A percentile compares a stretch with the other conserved stretches of the same genome.
phyloP scores from a whole-genome alignment of 2,329 filamentous ascomycete species.

The Beauveria asiatica region DNA sequence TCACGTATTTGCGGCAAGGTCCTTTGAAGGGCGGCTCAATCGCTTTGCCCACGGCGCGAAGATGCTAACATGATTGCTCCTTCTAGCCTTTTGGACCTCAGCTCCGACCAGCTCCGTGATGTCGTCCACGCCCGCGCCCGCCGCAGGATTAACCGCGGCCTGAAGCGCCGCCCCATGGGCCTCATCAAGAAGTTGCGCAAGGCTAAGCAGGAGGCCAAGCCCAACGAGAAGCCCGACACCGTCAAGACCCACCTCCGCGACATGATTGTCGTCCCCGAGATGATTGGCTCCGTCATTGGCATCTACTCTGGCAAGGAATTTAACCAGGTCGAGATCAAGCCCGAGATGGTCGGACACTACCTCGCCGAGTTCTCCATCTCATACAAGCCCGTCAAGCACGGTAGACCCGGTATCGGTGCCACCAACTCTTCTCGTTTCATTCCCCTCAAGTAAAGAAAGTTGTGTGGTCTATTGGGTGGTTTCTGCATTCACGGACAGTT shows the following conservation, averaged over 20 bases:
- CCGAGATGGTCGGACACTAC: conserved; percentile 99
- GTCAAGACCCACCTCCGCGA: conserved; percentile 99
- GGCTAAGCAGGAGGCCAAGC: conserved; percentile 96
- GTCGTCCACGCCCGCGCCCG: conserved; percentile 98
- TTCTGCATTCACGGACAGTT: conserved; percentile 50
- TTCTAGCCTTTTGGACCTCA: conserved; percentile 90
- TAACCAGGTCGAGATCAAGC: conserved; percentile 99
- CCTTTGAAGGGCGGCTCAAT: not conserved
- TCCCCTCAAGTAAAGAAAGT: conserved; percentile 91
- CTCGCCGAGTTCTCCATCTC: conserved; percentile 99
- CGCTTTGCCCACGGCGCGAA: not conserved
- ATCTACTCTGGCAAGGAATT: conserved; percentile 99
- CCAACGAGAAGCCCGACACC: conserved; percentile 99
- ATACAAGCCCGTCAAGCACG: conserved; percentile 99
- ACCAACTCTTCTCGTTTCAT: conserved; percentile 99
- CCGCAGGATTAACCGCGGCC: conserved; percentile 97
- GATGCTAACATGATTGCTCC: conserved; percentile 11
- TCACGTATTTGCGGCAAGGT: no score
- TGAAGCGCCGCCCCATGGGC: conserved; percentile 99
- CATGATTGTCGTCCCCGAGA: conserved; percentile 99
- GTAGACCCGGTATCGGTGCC: conserved; percentile 99
- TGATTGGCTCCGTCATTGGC: conserved; percentile 97
- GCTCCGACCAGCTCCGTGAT: conserved; percentile 97
- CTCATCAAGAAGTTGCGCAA: conserved; percentile 99
- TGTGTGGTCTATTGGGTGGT: conserved; percentile 37